Conservation (phyloP, 1,284 basidiomycete genomes). For the Heterobasidion annosum region DNA sequence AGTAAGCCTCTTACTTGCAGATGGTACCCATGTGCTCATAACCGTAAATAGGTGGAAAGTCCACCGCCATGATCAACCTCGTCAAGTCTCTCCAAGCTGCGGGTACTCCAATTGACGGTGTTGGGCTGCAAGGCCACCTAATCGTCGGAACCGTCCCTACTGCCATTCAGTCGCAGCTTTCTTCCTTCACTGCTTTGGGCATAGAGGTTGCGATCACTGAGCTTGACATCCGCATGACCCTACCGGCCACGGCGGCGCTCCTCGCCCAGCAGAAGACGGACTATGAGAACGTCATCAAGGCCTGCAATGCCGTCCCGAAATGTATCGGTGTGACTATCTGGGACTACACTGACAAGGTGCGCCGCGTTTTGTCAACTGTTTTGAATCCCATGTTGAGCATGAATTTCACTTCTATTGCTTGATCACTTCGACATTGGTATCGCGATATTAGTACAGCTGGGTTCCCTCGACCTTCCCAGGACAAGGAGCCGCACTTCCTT, state of each 20-base stretch:
- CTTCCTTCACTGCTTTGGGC: slow-evolving; percentile 37
- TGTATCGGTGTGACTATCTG: slow-evolving; percentile 43
- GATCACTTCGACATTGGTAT: too few relatives aligned
- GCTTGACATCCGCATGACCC: slow-evolving; percentile 42
- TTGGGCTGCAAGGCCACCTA: slow-evolving; percentile 42
- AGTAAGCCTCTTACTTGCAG: not conserved
- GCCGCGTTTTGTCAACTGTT: not conserved
- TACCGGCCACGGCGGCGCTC: slow-evolving; percentile 36
- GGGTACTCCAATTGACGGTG: slow-evolving; percentile 37
- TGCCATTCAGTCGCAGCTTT: slow-evolving; percentile 29
- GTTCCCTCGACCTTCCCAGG: slow-evolving; percentile 24
- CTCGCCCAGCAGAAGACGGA: slow-evolving; percentile 40
- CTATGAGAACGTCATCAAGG: slow-evolving; percentile 33
- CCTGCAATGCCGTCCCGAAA: slow-evolving; percentile 30
- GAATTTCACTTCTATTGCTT: too few relatives aligned
- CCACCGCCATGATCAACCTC: slow-evolving; percentile 35
- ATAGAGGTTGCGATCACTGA: slow-evolving; percentile 49
- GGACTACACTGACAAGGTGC: slow-evolving; percentile 35
- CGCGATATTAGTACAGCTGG: slow-evolving; percentile 21
- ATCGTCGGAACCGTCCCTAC: slow-evolving; percentile 37
- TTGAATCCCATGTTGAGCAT: not conserved
- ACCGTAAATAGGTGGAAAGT: slow-evolving; percentile 25
- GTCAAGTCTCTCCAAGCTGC: slow-evolving; percentile 29
- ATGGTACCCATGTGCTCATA: not conserved
- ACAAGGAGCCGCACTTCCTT: slow-evolving; percentile 24